Percentiles rank a stretch among this genome's conserved stretches.
Evolutionary conservation across 1,284 basidiomycete species (phyloP).

Genomic region (Termitomyces sp.): DNA sequence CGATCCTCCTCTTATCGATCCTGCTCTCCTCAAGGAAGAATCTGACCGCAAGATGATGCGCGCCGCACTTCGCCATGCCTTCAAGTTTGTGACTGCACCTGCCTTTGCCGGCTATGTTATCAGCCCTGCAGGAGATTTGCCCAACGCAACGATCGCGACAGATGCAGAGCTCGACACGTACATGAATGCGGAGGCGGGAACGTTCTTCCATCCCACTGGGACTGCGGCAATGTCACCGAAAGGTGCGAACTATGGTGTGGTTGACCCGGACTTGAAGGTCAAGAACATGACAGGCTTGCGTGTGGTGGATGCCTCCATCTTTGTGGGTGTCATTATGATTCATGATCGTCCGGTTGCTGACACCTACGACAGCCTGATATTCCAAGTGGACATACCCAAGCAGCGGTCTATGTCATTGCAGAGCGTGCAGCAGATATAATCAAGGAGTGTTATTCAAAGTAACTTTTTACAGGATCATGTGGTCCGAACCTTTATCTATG

Average conservation of each 20-base stretch:
- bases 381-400: slow-evolving; percentile 14
- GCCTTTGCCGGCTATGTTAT: slow-evolving; percentile 2
- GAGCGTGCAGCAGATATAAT: slow-evolving; percentile 18
- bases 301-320: slow-evolving; percentile 17
- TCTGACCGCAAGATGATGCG: slow-evolving; percentile 11
- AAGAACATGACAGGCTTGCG: slow-evolving; percentile 14
- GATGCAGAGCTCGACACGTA: slow-evolving; percentile 11
- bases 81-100: slow-evolving; percentile 6
- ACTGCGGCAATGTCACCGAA: slow-evolving; percentile 15
- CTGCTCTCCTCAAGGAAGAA: slow-evolving; percentile 7
- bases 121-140: slow-evolving; percentile 7
- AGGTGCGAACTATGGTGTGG: slow-evolving; percentile 13
- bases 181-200: slow-evolving; percentile 10
- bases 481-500: background rate
- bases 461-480: background rate
- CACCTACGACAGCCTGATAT: slow-evolving; percentile 7
- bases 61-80: slow-evolving; percentile 6
- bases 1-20: slow-evolving; percentile 12
- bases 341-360: background rate
- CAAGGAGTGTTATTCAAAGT: slow-evolving; percentile 7
- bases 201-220: slow-evolving; percentile 14
- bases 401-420: slow-evolving; percentile 14
- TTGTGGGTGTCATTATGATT: slow-evolving; percentile 9
- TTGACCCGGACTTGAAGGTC: slow-evolving; percentile 15
- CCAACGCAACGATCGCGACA: slow-evolving; percentile 9